Percentiles rank a stretch among this genome's conserved stretches.
phyloP scores from a whole-genome alignment of 768 basidiomycete genomes.

The Dentipellis fragilis region DNA sequence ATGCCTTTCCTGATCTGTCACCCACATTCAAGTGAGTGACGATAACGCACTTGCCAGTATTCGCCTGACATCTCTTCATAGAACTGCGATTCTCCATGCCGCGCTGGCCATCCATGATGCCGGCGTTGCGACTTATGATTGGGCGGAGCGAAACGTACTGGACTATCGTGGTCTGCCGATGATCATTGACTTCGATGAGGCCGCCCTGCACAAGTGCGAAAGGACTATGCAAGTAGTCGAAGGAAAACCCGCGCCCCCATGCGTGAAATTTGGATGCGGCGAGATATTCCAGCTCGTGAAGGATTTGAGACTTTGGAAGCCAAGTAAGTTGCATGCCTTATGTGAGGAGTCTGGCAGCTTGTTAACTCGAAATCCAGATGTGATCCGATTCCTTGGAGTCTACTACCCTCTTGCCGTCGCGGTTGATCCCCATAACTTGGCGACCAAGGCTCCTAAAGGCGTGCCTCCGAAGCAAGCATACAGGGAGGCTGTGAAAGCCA shows the following conservation, averaged over 20 bases:
- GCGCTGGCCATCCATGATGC: background rate
- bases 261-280: background rate
- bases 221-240: background rate
- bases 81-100: background rate
- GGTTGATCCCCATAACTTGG: background rate
- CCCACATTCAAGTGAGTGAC: background rate
- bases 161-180: background rate
- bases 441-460: background rate
- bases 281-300: background rate
- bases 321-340: background rate
- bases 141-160: background rate
- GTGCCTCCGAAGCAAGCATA: too few relatives aligned
- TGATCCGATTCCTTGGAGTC: background rate
- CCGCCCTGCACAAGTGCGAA: background rate
- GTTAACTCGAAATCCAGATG: background rate
- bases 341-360: background rate
- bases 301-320: background rate
- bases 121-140: background rate
- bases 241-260: background rate
- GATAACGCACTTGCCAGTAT: background rate
- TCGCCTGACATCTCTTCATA: background rate
- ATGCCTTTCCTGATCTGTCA: background rate
- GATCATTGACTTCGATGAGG: background rate
- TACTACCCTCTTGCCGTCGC: background rate
- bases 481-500: background rate